Percentiles rank a stretch among this genome's conserved stretches.
These are phyloP conservation scores for Tilletia walkeri DNA, from an alignment of 1,284 basidiomycete species.

Conservation along the genomic window DNA sequence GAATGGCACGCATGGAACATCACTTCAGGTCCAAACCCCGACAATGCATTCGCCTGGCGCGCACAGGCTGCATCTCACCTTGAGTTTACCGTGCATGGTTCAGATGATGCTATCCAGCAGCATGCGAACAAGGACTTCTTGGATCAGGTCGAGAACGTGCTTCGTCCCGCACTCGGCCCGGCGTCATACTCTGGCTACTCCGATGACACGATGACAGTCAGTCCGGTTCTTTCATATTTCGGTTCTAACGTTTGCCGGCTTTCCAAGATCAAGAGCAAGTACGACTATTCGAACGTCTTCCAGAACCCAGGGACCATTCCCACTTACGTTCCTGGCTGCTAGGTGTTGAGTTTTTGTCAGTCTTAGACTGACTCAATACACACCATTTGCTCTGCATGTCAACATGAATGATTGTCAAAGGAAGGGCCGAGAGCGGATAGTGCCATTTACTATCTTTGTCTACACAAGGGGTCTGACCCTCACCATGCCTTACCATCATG, in stretches of 20 bases:
- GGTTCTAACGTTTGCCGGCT: constrained; percentile 3
- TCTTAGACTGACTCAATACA: no score
- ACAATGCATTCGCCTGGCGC: constrained; percentile 1
- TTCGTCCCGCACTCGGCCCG: not conserved
- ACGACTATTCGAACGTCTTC: not conserved
- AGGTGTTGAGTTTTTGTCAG: not conserved
- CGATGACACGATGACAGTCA: not conserved
- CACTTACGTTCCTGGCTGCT: not conserved
- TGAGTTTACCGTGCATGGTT: constrained; percentile 1
- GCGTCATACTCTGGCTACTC: not conserved
- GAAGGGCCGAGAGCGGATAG: no score
- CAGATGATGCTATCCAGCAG: not conserved
- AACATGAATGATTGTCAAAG: no score
- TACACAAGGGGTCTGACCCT: no score
- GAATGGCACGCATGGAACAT: constrained; percentile 1
- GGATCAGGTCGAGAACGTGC: not conserved
- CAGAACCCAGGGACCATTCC: not conserved
- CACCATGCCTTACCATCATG: no score
- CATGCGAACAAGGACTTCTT: not conserved
- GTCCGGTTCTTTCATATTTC: not conserved
- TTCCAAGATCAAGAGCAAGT: not conserved
- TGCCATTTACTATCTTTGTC: no score
- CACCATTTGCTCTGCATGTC: no score
- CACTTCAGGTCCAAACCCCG: not conserved
- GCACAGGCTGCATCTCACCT: not conserved